These are phyloP conservation scores for Sanghuangporus weigelae DNA, from an alignment of 1,284 basidiomycete genomes.

Conservation along the genomic window DNA sequence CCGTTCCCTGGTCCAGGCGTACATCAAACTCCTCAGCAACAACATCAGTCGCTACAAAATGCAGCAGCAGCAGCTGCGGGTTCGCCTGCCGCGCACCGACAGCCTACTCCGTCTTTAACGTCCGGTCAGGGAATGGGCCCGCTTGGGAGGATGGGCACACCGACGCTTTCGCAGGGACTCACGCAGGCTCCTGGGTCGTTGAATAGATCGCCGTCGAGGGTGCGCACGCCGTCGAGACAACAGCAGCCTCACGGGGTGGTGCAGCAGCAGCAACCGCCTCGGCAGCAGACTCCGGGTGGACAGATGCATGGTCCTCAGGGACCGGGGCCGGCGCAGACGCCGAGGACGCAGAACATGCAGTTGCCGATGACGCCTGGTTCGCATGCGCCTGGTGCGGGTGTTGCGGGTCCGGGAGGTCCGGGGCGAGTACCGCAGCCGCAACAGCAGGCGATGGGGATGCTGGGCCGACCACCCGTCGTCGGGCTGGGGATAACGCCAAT, in stretches of 20 bases:
- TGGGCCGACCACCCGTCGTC: not conserved
- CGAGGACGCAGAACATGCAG: constrained; percentile 26
- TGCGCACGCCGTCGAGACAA: constrained; percentile 8
- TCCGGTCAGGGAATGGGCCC: not conserved
- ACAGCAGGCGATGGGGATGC: constrained; percentile 1
- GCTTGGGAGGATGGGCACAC: constrained; percentile 5
- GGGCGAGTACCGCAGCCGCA: not conserved
- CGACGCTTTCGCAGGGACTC: constrained; percentile 2
- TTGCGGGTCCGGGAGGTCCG: not conserved
- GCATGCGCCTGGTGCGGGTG: not conserved
- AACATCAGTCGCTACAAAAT: not conserved
- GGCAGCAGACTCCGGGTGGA: constrained; percentile 10
- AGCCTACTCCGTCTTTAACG: not conserved
- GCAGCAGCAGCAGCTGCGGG: not conserved
- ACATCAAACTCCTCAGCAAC: constrained; percentile 2
- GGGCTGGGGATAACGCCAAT: constrained; percentile 6
- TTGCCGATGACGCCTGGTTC: constrained; percentile 13
- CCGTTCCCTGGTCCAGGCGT: not conserved
- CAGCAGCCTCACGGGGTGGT: not conserved
- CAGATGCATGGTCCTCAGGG: constrained; percentile 18
- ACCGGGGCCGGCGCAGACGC: constrained; percentile 31
- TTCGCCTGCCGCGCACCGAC: not conserved
- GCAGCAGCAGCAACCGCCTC: constrained; percentile 7
- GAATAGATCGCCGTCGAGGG: constrained; percentile 6
- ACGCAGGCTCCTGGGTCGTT: not conserved